These are phyloP conservation scores for Astrothelium subdiscretum DNA, from an alignment of 495 filamentous ascomycete species.

Conservation along the genomic window DNA sequence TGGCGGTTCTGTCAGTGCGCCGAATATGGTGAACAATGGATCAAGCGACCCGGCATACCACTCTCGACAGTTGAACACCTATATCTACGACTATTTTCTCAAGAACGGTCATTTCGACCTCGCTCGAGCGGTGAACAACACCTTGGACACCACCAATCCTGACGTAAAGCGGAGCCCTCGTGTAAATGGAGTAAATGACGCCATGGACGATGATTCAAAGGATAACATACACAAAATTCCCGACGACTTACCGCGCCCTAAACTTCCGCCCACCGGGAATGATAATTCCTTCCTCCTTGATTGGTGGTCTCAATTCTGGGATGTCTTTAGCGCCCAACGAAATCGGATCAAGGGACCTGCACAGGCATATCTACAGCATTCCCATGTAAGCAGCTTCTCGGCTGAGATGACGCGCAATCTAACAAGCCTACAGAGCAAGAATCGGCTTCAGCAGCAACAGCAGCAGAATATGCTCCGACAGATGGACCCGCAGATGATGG, in stretches of 20 bases:
- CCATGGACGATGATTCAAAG: slow-evolving; percentile 74
- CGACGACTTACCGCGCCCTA: slow-evolving; percentile 67
- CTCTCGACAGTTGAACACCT: slow-evolving; percentile 58
- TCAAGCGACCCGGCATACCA: slow-evolving; percentile 1
- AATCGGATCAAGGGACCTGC: slow-evolving; percentile 42
- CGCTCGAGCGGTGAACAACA: slow-evolving; percentile 58
- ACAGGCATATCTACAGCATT: slow-evolving; percentile 63
- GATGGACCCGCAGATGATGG: slow-evolving; percentile 52
- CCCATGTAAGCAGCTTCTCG: slow-evolving; percentile 49
- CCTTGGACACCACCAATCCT: slow-evolving; percentile 13
- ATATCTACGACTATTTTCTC: slow-evolving; percentile 95
- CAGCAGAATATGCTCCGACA: slow-evolving; percentile 61
- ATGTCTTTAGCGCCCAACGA: slow-evolving; percentile 72
- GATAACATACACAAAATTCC: slow-evolving; percentile 60
- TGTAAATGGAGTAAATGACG: slow-evolving; percentile 65
- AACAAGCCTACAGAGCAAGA: slow-evolving; percentile 6
- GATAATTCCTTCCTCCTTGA: slow-evolving; percentile 78
- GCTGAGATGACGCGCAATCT: slow-evolving; percentile 5
- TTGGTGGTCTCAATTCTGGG: slow-evolving; percentile 96
- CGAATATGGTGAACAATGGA: not conserved
- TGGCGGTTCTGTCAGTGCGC: slow-evolving; percentile 16
- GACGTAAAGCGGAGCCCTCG: slow-evolving; percentile 20
- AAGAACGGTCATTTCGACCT: slow-evolving; percentile 69
- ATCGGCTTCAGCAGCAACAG: slow-evolving; percentile 51
- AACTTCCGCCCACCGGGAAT: slow-evolving; percentile 46